phyloP scores from a whole-genome alignment of 306 rosid species.

The Coriaria nepalensis region DNA sequence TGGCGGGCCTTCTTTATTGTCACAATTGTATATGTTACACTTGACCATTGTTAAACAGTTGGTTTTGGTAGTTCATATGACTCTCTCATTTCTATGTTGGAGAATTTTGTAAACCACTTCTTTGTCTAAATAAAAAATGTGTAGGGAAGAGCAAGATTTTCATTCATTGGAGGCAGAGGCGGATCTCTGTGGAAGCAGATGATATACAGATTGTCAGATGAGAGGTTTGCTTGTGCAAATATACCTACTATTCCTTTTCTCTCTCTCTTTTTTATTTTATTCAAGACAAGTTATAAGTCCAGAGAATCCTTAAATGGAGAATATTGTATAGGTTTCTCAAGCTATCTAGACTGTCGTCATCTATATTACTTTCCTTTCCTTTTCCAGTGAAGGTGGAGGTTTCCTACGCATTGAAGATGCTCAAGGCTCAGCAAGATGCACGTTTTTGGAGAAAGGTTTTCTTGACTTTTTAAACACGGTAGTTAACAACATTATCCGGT shows the following conservation, averaged over 20 bases:
- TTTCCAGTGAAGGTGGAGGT: conserved; percentile 66
- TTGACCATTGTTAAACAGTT: neutral
- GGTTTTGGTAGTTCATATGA: conserved; percentile 1
- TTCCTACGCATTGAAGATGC: conserved; percentile 59
- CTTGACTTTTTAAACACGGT: conserved; percentile 79
- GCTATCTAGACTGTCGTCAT: neutral
- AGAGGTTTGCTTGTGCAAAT: conserved; percentile 38
- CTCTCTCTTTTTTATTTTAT: neutral
- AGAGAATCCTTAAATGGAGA: too few species aligned
- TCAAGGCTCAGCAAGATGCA: conserved; percentile 37
- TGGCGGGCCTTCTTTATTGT: neutral
- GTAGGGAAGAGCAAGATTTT: conserved; percentile 87
- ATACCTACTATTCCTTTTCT: neutral
- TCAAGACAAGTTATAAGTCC: neutral
- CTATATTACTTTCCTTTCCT: conserved; percentile 10
- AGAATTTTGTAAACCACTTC: conserved; percentile 3
- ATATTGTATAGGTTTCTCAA: too few species aligned
- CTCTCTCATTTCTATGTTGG: neutral
- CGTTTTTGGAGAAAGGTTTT: conserved; percentile 68
- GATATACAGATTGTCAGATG: conserved; percentile 56
- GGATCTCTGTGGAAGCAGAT: conserved; percentile 90
- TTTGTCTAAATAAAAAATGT: conserved; percentile 11
- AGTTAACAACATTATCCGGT: conserved; percentile 13
- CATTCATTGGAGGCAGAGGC: conserved; percentile 95
- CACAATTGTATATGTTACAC: neutral